Evolutionary conservation across 768 basidiomycete species (phyloP).

Genomic region (Naematelia encephala): DNA sequence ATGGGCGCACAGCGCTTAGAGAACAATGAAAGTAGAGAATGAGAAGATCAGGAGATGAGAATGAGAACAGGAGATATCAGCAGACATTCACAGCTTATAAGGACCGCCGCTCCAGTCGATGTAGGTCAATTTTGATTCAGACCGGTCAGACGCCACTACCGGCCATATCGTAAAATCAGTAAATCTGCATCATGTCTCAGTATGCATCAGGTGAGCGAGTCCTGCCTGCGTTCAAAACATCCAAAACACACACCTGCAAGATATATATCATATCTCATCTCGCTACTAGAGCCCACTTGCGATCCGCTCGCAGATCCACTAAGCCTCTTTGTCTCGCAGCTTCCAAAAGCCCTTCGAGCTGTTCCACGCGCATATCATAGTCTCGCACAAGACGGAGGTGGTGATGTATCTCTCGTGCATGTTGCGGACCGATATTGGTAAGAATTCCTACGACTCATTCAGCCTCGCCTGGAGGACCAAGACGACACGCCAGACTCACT

Average conservation of each 20-base stretch:
- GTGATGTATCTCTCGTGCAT: constrained; percentile 76
- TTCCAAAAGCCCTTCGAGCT: constrained; percentile 75
- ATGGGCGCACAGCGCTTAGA: constrained; percentile 5
- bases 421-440: constrained; percentile 72
- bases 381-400: constrained; percentile 82
- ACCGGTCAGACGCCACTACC: not conserved
- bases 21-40: not conserved
- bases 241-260: constrained; percentile 9
- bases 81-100: not conserved
- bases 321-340: constrained; percentile 73
- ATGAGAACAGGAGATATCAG: not conserved
- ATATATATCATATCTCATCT: not conserved
- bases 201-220: not conserved
- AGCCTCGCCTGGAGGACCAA: constrained; percentile 53
- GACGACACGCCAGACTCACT: constrained; percentile 56
- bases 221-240: not conserved
- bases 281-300: constrained; percentile 53
- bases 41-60: constrained; percentile 3
- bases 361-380: constrained; percentile 75
- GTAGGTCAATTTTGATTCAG: not conserved
- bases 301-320: constrained; percentile 65
- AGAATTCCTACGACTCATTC: constrained; percentile 87
- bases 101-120: not conserved
- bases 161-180: not conserved
- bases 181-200: not conserved